phyloP scores from a whole-genome alignment of 352 stramenopile species.

The Phytophthora uliginosa region DNA sequence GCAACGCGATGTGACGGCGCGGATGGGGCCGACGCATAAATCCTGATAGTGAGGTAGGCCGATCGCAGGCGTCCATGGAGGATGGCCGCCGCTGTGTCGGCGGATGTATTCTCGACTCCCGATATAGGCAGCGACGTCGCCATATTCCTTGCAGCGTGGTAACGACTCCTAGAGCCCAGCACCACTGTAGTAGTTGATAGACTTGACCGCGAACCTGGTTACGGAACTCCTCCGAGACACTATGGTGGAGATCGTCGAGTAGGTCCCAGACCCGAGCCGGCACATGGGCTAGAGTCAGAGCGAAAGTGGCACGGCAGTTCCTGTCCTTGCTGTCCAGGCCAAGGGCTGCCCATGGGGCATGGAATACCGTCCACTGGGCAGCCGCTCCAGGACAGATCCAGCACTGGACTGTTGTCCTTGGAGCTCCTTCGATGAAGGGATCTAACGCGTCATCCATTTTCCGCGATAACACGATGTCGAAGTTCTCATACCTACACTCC shows the following conservation, averaged over 20 bases:
- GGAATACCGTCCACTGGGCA: neutral
- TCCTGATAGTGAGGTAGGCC: neutral
- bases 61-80: neutral
- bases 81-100: neutral
- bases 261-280: neutral
- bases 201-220: neutral
- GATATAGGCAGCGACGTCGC: neutral
- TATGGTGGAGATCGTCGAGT: neutral
- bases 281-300: neutral
- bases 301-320: neutral
- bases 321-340: neutral
- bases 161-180: neutral
- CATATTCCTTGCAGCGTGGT: neutral
- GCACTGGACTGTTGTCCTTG: slow-evolving; percentile 30
- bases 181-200: neutral
- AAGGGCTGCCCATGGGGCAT: neutral
- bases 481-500: neutral
- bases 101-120: neutral
- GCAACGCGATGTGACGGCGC: neutral
- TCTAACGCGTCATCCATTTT: slow-evolving; percentile 21
- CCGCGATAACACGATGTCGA: slow-evolving; percentile 5
- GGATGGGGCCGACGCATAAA: neutral
- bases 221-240: neutral
- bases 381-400: neutral
- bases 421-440: neutral